Percentiles rank a stretch among this genome's conserved stretches.
Evolutionary conservation across 805 yeast genomes (phyloP).

Genomic region (Cyberlindnera euphorbiiphila): DNA sequence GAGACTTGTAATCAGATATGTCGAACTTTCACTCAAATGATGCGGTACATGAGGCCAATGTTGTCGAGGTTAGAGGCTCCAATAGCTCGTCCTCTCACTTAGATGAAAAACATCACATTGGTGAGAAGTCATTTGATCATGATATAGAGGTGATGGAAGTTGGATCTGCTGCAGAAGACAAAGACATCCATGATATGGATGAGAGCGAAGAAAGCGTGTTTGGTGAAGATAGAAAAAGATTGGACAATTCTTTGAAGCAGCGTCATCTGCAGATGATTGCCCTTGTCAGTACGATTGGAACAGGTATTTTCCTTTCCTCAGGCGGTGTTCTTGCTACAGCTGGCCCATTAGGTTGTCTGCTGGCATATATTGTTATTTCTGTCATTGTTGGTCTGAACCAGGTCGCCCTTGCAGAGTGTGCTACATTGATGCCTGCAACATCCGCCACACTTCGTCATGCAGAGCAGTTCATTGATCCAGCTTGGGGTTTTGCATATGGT

Average conservation of each 20-base stretch:
- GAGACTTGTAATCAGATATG: too few species aligned
- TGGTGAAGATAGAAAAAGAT: conserved; percentile 18
- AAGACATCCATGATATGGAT: conserved; percentile 9
- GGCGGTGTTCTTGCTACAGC: conserved; percentile 36
- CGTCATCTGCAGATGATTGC: conserved; percentile 47
- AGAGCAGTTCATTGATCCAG: conserved; percentile 39
- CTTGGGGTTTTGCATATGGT: conserved; percentile 45
- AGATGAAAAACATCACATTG: neutral
- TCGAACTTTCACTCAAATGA: conserved; percentile 2
- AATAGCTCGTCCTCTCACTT: neutral
- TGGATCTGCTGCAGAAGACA: conserved; percentile 8
- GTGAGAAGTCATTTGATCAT: conserved; percentile 10
- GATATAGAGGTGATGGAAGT: conserved; percentile 19
- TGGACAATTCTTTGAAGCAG: conserved; percentile 21
- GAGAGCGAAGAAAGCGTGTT: conserved; percentile 13
- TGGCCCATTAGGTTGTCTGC: conserved; percentile 34
- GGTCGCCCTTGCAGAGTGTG: conserved; percentile 37
- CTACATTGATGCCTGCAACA: conserved; percentile 37
- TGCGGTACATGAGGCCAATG: too few species aligned
- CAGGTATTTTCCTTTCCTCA: conserved; percentile 38
- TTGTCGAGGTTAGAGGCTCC: neutral
- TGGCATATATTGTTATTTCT: conserved; percentile 34
- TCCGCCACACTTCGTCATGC: conserved; percentile 35
- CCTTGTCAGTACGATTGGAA: conserved; percentile 43
- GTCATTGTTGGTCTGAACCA: conserved; percentile 37